A percentile compares a stretch with the other conserved stretches of the same genome.
These are phyloP conservation scores for Epichloe glyceriae DNA, from an alignment of 2,329 filamentous ascomycete species.

Conservation along the genomic window DNA sequence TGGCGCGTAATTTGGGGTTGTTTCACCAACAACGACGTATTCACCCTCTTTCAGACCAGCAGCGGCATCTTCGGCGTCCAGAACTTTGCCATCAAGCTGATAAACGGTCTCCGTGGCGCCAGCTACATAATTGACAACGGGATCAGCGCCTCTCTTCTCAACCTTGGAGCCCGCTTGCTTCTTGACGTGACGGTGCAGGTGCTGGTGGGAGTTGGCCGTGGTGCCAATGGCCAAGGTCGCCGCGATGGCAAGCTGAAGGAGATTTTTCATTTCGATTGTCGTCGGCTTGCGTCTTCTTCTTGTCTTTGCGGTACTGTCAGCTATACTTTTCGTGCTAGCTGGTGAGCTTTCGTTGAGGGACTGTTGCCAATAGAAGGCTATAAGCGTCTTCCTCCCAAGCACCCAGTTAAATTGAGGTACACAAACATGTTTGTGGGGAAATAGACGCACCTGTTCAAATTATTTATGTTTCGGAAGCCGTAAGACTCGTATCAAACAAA, in stretches of 20 bases:
- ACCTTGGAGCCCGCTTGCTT: conserved; percentile 35
- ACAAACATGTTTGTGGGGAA: background rate
- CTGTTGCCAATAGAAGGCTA: background rate
- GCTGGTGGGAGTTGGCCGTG: conserved; percentile 47
- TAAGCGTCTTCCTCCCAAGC: background rate
- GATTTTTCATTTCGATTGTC: conserved; percentile 7
- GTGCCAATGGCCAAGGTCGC: conserved; percentile 38
- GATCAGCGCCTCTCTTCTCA: conserved; percentile 32
- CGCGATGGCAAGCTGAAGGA: conserved; percentile 35
- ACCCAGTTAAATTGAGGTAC: background rate
- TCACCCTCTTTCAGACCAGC: conserved; percentile 58
- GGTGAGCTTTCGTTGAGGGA: background rate
- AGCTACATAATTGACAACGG: conserved; percentile 41
- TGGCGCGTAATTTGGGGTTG: conserved; percentile 38
- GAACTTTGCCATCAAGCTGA: conserved; percentile 49
- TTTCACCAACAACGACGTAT: conserved; percentile 52
- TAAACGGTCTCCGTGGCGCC: conserved; percentile 58
- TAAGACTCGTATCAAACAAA: conserved; percentile 13
- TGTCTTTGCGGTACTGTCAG: background rate
- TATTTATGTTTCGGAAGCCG: background rate
- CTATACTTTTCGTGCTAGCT: background rate
- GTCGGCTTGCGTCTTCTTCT: background rate
- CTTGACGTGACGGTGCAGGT: conserved; percentile 45
- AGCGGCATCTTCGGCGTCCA: conserved; percentile 53
- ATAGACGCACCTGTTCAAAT: background rate